Conservation (phyloP, 768 basidiomycete genomes). For the Tricholoma sp. region DNA sequence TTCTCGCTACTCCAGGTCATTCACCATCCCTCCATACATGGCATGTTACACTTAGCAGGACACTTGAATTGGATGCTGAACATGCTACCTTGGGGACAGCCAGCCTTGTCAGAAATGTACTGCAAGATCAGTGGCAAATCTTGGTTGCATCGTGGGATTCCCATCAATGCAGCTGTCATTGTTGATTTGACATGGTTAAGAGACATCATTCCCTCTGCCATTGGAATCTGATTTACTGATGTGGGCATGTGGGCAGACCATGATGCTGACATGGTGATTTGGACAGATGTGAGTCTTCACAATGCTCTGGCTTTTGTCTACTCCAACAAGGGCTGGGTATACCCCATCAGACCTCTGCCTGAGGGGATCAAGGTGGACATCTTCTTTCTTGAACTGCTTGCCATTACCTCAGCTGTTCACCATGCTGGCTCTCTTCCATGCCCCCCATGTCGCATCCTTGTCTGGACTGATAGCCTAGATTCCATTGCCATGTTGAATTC, state of each 20-base stretch:
- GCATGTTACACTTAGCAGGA: too few relatives aligned
- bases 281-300: conserved; percentile 1
- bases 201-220: neutral
- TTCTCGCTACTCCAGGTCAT: too few relatives aligned
- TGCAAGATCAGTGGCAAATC: neutral
- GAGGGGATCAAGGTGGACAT: neutral
- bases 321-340: neutral
- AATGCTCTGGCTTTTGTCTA: neutral
- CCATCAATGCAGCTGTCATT: too few relatives aligned
- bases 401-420: conserved; percentile 3
- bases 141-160: too few relatives aligned
- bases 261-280: conserved; percentile 1
- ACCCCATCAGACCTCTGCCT: neutral
- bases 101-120: too few relatives aligned
- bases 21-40: too few relatives aligned
- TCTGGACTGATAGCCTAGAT: conserved; percentile 15
- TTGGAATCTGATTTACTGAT: neutral
- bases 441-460: conserved; percentile 10
- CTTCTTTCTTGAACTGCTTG: conserved; percentile 6
- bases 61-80: too few relatives aligned
- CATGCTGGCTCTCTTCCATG: conserved; percentile 4
- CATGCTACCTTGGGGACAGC: too few relatives aligned
- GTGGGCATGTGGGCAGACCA: neutral
- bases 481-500: conserved; percentile 10
- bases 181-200: neutral